Conservation (phyloP, 306 rosid genomes). For the Sphenostylis stenocarpa region DNA sequence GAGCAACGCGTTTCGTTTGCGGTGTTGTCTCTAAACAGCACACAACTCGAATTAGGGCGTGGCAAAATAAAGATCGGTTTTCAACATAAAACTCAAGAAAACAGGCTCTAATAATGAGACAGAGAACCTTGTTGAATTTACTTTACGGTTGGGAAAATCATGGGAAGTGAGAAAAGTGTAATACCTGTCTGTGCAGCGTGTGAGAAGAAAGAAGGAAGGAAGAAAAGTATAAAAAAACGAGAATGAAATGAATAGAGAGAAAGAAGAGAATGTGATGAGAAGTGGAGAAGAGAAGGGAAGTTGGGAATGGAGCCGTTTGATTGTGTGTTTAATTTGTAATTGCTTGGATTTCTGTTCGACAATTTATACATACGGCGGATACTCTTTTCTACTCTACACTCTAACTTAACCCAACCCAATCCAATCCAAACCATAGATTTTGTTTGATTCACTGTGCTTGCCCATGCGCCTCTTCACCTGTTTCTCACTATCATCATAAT, state of each 20-base stretch:
- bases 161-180: not conserved
- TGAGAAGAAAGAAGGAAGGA: not conserved
- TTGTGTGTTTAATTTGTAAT: not conserved
- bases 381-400: not conserved
- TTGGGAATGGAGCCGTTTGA: not conserved
- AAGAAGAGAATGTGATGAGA: not conserved
- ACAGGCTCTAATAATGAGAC: not conserved
- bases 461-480: too few relatives aligned
- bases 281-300: not conserved
- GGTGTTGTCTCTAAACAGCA: not conserved
- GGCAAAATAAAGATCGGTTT: constrained; percentile 7
- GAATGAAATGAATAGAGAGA: not conserved
- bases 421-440: not conserved
- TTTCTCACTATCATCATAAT: too few relatives aligned
- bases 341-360: not conserved
- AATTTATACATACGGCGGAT: not conserved
- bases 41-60: not conserved
- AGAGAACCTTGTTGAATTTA: not conserved
- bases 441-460: not conserved
- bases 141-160: not conserved
- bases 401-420: not conserved
- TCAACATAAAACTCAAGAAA: not conserved
- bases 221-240: not conserved
- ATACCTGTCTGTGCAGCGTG: not conserved
- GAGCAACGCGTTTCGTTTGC: not conserved